Evolutionary conservation across 75 land plant genomes (phyloP).

Genomic region (Pseudotsuga menziesii): DNA sequence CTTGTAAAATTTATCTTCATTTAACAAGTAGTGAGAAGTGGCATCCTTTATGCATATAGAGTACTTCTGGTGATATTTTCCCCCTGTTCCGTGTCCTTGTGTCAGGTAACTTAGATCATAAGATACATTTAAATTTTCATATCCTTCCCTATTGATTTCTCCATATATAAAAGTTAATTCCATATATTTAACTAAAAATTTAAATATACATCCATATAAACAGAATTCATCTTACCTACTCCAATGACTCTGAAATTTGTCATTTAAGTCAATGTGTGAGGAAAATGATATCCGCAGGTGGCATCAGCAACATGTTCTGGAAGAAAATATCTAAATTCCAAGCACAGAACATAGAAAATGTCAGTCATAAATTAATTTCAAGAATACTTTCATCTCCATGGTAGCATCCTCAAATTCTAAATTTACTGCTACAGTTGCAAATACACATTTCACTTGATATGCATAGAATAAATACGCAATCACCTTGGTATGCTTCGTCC

Average conservation of each 20-base stretch:
- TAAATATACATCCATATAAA: not conserved
- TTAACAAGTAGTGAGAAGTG: too few relatives aligned
- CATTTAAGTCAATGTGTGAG: conserved; percentile 70
- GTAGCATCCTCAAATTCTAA: not conserved
- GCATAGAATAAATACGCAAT: conserved; percentile 11
- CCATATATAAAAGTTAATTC: too few relatives aligned
- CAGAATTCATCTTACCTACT: conserved; percentile 46
- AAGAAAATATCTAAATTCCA: conserved; percentile 53
- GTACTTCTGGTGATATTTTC: too few relatives aligned
- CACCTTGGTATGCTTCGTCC: conserved; percentile 79
- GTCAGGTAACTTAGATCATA: too few relatives aligned
- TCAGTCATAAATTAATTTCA: not conserved
- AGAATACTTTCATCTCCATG: not conserved
- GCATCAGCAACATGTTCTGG: conserved; percentile 61
- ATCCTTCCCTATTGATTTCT: too few relatives aligned
- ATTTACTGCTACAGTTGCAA: not conserved
- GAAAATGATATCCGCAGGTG: conserved; percentile 63
- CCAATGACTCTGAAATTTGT: conserved; percentile 76
- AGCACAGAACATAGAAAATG: not conserved
- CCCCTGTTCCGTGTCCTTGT: too few relatives aligned
- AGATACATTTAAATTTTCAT: too few relatives aligned
- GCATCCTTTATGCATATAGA: too few relatives aligned
- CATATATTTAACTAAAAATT: too few relatives aligned
- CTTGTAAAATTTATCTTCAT: too few relatives aligned
- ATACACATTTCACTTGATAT: not conserved